Conservation (phyloP, 352 stramenopile species). For the Nothophytophthora sp. region DNA sequence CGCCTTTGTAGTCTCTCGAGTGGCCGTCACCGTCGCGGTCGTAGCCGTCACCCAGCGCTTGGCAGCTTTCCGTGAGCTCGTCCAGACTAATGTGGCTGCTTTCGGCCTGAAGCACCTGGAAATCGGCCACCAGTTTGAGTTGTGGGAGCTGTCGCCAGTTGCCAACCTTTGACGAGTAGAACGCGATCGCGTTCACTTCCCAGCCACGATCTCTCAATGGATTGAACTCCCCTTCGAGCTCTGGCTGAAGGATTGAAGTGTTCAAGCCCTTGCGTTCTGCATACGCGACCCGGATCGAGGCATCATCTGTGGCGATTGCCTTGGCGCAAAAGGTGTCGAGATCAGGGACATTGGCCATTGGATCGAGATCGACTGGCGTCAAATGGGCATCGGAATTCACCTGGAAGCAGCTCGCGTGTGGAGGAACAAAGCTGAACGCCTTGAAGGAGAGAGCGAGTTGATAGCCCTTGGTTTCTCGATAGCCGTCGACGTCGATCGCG, state of each 20-base stretch:
- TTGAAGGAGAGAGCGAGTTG: constrained; percentile 34
- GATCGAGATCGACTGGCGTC: constrained; percentile 2
- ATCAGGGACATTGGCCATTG: constrained; percentile 2
- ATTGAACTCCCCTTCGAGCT: constrained; percentile 27
- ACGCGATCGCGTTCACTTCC: constrained; percentile 11
- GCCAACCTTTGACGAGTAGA: constrained; percentile 23
- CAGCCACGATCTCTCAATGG: constrained; percentile 29
- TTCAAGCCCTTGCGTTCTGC: constrained; percentile 22
- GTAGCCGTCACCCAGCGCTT: constrained; percentile 21
- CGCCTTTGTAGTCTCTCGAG: constrained; percentile 44
- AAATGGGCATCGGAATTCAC: constrained; percentile 14
- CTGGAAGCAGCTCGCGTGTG: constrained; percentile 34
- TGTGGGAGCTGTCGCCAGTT: constrained; percentile 29
- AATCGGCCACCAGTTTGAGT: constrained; percentile 34
- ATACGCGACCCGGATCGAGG: constrained; percentile 29
- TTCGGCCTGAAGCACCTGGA: constrained; percentile 33
- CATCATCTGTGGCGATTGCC: constrained; percentile 27
- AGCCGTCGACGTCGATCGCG: constrained; percentile 18
- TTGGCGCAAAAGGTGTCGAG: constrained; percentile 37
- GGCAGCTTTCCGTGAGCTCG: constrained; percentile 29
- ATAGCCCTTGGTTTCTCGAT: constrained; percentile 9
- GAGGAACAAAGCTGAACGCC: constrained; percentile 33
- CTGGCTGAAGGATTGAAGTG: constrained; percentile 31
- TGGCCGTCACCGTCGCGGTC: constrained; percentile 44
- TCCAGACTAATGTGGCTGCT: constrained; percentile 26